Evolutionary conservation across 2,329 filamentous ascomycete species (phyloP), one percentile per base, ranked within the genome.

Genomic region (Ambrosiella beaveri): DNA sequence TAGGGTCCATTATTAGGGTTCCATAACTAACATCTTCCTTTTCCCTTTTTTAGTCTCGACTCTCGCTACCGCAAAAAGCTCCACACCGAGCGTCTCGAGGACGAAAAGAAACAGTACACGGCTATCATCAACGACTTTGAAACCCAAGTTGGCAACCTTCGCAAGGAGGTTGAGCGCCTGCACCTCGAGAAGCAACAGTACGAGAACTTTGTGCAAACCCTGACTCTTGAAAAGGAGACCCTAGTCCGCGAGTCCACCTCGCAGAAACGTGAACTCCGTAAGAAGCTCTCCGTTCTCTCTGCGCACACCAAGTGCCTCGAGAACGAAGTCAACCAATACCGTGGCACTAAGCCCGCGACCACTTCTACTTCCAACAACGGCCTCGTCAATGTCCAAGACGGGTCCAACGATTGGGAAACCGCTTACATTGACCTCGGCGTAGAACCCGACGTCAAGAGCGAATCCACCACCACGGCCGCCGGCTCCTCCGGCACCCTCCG

Each of bases 61-160:
- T 97, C 93, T 50, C 83, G 93, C 64, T 91, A 97, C 71, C 84
- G 93, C 65, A 98, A 97, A 79, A 97, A 97, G 80, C 86, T 88
- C 73, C 91, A 97, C 73, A 97, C 93, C 39, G 93, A 97, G 73
- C 84, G 93, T 65, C 81, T 97, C 51, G 93, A 97, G 71, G 86
- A 93, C 70, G 91, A 97, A 75, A 96, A 97, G 78, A 96, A 96
- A 76, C 81, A 86, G 60, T 94, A 82, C 74, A 86, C 84, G 58
- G 79, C 80, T 64, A 74, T 86, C 67, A 86, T 96, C 67, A 79
- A 74, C 64, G 79, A 84, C 58, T 77, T 96, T 66, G 87, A 96
- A 67, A 85, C 93, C 60, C 83, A 88, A 64, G 74, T 95, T 63
- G 74, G 75, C 57, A 77, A 80, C 60, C 75, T 90, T 65, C 82